Evolutionary conservation across 2,329 filamentous ascomycete genomes (phyloP), one percentile per base, ranked within the genome.

Genomic region (Fusarium humuli): DNA sequence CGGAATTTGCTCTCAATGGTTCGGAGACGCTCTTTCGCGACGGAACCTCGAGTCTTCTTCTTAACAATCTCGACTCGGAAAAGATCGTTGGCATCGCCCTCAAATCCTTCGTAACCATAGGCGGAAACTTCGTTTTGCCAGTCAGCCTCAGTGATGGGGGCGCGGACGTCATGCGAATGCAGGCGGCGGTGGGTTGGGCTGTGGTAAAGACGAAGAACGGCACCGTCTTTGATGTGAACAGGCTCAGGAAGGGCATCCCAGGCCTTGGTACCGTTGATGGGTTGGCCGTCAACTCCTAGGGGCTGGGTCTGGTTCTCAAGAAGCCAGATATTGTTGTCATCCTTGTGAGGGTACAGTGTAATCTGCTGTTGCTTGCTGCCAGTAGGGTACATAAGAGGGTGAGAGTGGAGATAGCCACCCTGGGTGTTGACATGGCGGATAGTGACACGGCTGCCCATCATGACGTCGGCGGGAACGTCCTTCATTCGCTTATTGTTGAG

Each of bases 281-380:
- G 87, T 67, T 92, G 86, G 56, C 93, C 94, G 72, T 94, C 88
- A 57, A 88, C 83, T 60, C 90, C 91, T 20, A 96, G 85, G 12
- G 96, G 96, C 77, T 98, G 94, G 11, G 96, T 99, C 83, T 97
- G 93, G 80, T 99, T 99, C 84, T 99, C 96, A 61, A 98, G 79
- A 37, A 98, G 82, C 89, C 93, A 99, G 60, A 97, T 75, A 79
- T 99, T 99, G 87, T 99, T 99, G 79, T 97, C 94, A 76, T 99
- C 96, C 86, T 98, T 98, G 87, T 99, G 96, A 10, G 96, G 96
- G 77, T 99, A 99, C 5, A 99, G 89, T 2, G 96, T 99, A 75
- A 99, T 94, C 80, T 99, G 96, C 81, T 99, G 96, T 83, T 99
- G 97, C 85, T 98, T 97, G 86, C 94, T 98, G 72, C 96, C 96